Conservation (phyloP, 1,139 yeast species). For the Pichia sp. region DNA sequence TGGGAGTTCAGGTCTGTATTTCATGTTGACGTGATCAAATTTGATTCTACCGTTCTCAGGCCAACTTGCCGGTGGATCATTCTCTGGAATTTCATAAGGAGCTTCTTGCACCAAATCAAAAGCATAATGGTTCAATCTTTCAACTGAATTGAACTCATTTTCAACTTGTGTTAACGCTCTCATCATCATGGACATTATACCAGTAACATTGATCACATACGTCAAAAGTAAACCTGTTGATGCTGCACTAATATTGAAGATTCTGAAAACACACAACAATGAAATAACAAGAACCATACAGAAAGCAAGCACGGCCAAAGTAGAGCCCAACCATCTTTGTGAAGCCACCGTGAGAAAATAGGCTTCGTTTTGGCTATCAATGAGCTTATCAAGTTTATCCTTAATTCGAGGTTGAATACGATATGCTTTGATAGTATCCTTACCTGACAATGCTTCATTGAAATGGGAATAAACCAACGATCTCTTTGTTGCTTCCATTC, state of each 20-base stretch:
- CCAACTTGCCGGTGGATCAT: conserved; percentile 53
- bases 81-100: conserved; percentile 43
- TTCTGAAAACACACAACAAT: conserved; percentile 55
- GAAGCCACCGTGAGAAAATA: conserved; percentile 57
- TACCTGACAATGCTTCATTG: conserved; percentile 52
- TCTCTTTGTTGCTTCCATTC: conserved; percentile 56
- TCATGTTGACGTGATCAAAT: conserved; percentile 36
- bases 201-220: conserved; percentile 46
- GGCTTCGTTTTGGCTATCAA: conserved; percentile 67
- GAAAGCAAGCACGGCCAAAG: conserved; percentile 50
- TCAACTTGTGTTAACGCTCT: conserved; percentile 46
- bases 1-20: conserved; percentile 43
- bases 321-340: conserved; percentile 76
- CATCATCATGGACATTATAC: conserved; percentile 40
- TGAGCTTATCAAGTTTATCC: conserved; percentile 38
- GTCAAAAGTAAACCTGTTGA: conserved; percentile 67
- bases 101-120: conserved; percentile 57
- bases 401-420: conserved; percentile 43
- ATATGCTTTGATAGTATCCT: conserved; percentile 48
- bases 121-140: conserved; percentile 42
- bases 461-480: conserved; percentile 58
- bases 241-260: conserved; percentile 55
- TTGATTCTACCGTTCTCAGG: conserved; percentile 45
- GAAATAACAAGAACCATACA: conserved; percentile 42
- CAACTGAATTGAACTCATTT: conserved; percentile 47